Percentiles rank a stretch among this genome's conserved stretches.
These are phyloP conservation scores for Nothomitra cinnamomea DNA, from an alignment of 2,329 filamentous ascomycete genomes.

Conservation along the genomic window DNA sequence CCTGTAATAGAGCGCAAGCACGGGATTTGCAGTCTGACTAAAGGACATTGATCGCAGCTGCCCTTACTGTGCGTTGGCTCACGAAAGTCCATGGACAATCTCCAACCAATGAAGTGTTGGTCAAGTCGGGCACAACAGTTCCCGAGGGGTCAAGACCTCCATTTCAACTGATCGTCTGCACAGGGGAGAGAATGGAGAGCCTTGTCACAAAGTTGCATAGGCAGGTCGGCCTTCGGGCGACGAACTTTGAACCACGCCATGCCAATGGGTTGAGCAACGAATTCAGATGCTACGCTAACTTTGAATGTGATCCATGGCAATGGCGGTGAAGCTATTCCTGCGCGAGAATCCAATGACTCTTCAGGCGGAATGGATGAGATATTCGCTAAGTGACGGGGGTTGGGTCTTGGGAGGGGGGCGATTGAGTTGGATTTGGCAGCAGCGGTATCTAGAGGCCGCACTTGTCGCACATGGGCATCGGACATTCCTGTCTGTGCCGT, in stretches of 20 bases:
- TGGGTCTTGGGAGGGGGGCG: no score
- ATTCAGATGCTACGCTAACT: conserved; percentile 67
- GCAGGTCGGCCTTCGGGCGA: conserved; percentile 43
- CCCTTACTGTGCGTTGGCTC: conserved; percentile 60
- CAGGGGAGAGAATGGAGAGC: conserved; percentile 57
- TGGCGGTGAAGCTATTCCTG: conserved; percentile 1
- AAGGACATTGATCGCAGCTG: conserved; percentile 29
- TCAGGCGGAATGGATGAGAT: background rate
- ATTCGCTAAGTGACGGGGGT: background rate
- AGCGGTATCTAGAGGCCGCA: no score
- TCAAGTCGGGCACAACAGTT: conserved; percentile 12
- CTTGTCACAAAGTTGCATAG: conserved; percentile 51
- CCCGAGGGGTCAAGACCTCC: conserved; percentile 7
- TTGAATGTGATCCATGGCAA: conserved; percentile 36
- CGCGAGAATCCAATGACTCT: background rate
- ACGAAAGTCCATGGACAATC: conserved; percentile 25
- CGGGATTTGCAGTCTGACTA: background rate
- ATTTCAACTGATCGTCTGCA: conserved; percentile 44
- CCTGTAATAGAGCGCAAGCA: conserved; percentile 6
- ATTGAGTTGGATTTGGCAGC: no score
- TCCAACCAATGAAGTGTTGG: conserved; percentile 13
- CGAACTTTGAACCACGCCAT: conserved; percentile 52
- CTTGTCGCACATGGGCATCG: no score
- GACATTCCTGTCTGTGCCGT: no score
- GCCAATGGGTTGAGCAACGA: conserved; percentile 62